Percentiles rank a stretch among this genome's conserved stretches.
phyloP scores from a whole-genome alignment of 495 filamentous ascomycete genomes.

The Friedmanniomyces endolithicus region DNA sequence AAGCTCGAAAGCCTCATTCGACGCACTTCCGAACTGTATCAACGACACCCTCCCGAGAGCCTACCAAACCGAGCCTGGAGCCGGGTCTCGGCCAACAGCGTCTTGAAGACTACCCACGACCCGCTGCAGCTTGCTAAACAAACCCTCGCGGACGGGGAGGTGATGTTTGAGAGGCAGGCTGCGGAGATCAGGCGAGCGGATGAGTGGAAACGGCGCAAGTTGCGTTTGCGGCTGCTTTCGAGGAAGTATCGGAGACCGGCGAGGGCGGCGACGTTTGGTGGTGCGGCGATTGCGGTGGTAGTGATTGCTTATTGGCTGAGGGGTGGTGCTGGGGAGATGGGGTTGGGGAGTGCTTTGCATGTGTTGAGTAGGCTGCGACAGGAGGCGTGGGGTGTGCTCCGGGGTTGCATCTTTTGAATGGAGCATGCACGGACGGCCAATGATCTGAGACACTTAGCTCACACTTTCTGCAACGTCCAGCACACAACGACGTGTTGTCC shows the following conservation, averaged over 20 bases:
- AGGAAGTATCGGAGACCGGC: constrained; percentile 5
- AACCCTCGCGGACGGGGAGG: constrained; percentile 46
- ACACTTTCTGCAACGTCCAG: no score
- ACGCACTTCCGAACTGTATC: constrained; percentile 49
- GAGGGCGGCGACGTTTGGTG: not conserved
- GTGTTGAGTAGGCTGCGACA: not conserved
- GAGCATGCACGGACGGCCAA: not conserved
- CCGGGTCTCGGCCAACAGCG: constrained; percentile 56
- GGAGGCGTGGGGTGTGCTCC: not conserved
- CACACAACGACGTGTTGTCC: no score
- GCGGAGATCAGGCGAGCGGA: constrained; percentile 44
- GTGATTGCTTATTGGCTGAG: constrained; percentile 6
- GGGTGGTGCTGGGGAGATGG: not conserved
- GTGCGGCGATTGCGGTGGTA: not conserved
- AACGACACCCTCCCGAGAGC: constrained; percentile 56
- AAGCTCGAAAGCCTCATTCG: constrained; percentile 67
- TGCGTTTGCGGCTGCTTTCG: not conserved
- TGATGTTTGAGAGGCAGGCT: constrained; percentile 55
- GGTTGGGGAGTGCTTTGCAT: not conserved
- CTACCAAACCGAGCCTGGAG: constrained; percentile 54
- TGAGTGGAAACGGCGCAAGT: constrained; percentile 19
- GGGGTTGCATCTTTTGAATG: not conserved
- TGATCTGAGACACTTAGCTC: no score
- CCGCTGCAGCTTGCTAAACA: constrained; percentile 33
- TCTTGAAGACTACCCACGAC: constrained; percentile 66